Conservation (phyloP, 1,284 basidiomycete species). For the Tylopilus sp. region DNA sequence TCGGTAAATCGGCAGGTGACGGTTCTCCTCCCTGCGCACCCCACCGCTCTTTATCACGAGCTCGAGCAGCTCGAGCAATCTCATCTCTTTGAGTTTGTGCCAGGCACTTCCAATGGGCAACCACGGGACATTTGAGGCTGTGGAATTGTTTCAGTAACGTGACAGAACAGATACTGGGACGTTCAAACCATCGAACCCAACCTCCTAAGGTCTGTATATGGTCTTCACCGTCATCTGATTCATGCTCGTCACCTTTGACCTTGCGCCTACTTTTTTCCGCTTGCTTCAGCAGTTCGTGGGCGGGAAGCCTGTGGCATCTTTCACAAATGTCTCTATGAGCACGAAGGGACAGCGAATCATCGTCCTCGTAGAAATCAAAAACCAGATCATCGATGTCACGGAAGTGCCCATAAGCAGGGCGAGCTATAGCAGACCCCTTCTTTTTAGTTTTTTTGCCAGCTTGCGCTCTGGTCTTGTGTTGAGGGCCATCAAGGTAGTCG, state of each 20-base stretch:
- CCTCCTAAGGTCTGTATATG: constrained; percentile 72
- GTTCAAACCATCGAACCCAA: constrained; percentile 85
- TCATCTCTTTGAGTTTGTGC: constrained; percentile 74
- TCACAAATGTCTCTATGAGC: constrained; percentile 75
- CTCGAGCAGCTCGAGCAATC: constrained; percentile 72
- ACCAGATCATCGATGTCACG: constrained; percentile 68
- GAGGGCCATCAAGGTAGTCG: constrained; percentile 45
- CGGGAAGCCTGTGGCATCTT: constrained; percentile 71
- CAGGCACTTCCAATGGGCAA: constrained; percentile 86
- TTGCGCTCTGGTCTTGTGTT: constrained; percentile 27
- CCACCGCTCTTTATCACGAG: constrained; percentile 60
- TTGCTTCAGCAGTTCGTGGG: constrained; percentile 63
- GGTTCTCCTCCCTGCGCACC: constrained; percentile 37
- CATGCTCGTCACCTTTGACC: constrained; percentile 50
- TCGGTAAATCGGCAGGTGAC: constrained; percentile 35
- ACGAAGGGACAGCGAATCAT: constrained; percentile 64
- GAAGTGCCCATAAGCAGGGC: constrained; percentile 75
- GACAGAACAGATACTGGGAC: constrained; percentile 7
- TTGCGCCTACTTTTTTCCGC: constrained; percentile 55
- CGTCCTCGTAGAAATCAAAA: constrained; percentile 67
- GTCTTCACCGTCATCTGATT: constrained; percentile 63
- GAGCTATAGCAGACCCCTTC: constrained; percentile 55
- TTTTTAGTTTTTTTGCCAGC: constrained; percentile 37
- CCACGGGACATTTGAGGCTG: constrained; percentile 82
- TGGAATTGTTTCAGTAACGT: constrained; percentile 16